Base-by-base conservation (phyloP, 352 stramenopile species). In the Phytophthora pistaciae region DNA sequence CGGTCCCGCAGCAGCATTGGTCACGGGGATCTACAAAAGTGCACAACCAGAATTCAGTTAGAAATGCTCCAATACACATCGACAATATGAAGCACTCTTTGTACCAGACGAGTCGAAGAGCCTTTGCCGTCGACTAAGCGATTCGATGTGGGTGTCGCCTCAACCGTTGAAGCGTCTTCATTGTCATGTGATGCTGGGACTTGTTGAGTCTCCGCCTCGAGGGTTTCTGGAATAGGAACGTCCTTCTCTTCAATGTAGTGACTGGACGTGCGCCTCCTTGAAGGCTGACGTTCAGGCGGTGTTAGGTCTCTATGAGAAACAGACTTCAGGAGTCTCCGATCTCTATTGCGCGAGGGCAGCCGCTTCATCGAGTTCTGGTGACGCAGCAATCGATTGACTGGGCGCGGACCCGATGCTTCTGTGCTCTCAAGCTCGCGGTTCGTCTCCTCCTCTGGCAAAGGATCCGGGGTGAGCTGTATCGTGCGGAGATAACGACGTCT, bases 401-500 rank as follows among this genome's bases (percentile, higher is more conserved):
- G 46, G 25, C 40, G 65, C 1, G 53, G 50, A 8, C 25, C 10
- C 18, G 21, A 18, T 33, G 53, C 3, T 52, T 56, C 38, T 25
- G 14, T 25, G 14, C 50, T 16, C 13, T 74, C 59, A 3, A 60
- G n/a, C 53, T 78, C 60, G 53, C 33, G 60, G n/a, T 27, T 42
- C 5, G 9, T 53, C 6, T 66, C 61, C 18, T 68, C 46, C 6
- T 64, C 57, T 25, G 54, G 62, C 5, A 69, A 21, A 3, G 70
- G 55, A 16, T 80, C 75, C 14, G 60, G 54, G n/a, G 87, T 74
- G 44, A 93, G 74, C 63, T 92, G 85, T 64, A 93, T 79, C 0
- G 85, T 90, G 44, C 85, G 80, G 8, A 93, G 53, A 54, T 93
- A 92, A 3, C 83, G 76, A 3, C 64, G 62, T 64, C 77, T 87